A percentile compares a stretch with the other conserved stretches of the same genome.
Evolutionary conservation across 257 asterid genomes (phyloP).

Genomic region (Solanum pennellii): DNA sequence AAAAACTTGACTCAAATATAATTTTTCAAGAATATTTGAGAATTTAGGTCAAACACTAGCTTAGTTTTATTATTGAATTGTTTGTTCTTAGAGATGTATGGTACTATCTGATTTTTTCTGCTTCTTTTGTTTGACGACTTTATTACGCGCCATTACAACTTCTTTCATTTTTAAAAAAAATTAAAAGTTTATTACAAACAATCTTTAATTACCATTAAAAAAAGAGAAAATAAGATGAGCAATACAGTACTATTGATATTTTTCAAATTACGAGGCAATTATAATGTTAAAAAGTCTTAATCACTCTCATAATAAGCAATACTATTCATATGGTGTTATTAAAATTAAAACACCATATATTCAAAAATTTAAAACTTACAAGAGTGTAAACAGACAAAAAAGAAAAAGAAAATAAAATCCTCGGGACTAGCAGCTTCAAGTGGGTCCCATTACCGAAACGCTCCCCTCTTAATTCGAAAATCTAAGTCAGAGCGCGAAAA

Average conservation of each 20-base stretch:
- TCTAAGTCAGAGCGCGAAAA: constrained; percentile 47
- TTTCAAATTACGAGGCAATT: too few species aligned
- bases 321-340: too few species aligned
- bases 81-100: not conserved
- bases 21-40: too few species aligned
- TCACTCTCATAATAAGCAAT: too few species aligned
- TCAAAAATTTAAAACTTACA: not conserved
- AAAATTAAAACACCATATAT: not conserved
- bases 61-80: not conserved
- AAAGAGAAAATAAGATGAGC: too few species aligned
- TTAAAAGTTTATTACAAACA: too few species aligned
- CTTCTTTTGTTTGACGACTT: not conserved
- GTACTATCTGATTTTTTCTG: too few species aligned
- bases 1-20: too few species aligned
- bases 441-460: constrained; percentile 8
- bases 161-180: not conserved
- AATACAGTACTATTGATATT: too few species aligned
- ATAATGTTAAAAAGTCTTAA: not conserved
- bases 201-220: not conserved
- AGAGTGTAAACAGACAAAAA: not conserved
- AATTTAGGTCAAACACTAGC: too few species aligned
- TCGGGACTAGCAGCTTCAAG: not conserved
- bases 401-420: not conserved
- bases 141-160: too few species aligned
- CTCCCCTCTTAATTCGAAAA: constrained; percentile 43